Evolutionary conservation across 495 filamentous ascomycete genomes (phyloP).

Genomic region (Aspergillus nidulans): DNA sequence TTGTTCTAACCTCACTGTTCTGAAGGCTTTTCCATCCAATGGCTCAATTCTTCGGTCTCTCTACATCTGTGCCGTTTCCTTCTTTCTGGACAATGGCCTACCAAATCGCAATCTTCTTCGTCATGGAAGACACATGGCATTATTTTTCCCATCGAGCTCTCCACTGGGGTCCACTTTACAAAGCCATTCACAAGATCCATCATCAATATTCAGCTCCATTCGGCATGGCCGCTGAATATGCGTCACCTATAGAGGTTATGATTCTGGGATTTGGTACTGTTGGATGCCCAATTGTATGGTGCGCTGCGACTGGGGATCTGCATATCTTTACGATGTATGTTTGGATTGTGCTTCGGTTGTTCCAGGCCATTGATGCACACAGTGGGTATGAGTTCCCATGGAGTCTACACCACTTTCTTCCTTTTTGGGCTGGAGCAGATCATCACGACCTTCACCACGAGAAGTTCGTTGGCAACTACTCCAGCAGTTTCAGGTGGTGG

Average conservation of each 20-base stretch:
- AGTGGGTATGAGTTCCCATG: constrained; percentile 97
- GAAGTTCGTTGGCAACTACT: constrained; percentile 95
- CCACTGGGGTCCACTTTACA: constrained; percentile 95
- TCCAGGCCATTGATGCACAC: constrained; percentile 98
- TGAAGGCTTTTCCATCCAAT: constrained; percentile 90
- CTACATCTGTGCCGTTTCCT: constrained; percentile 87
- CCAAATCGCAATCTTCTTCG: constrained; percentile 92
- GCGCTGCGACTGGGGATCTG: constrained; percentile 73
- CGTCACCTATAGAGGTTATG: constrained; percentile 96
- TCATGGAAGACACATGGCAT: constrained; percentile 96
- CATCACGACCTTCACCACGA: constrained; percentile 98
- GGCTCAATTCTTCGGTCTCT: constrained; percentile 86
- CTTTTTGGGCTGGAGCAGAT: constrained; percentile 96
- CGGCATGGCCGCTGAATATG: constrained; percentile 94
- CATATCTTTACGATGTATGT: constrained; percentile 97
- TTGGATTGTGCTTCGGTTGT: constrained; percentile 89
- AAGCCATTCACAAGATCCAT: constrained; percentile 94
- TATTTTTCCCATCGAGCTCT: constrained; percentile 94
- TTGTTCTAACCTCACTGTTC: background rate
- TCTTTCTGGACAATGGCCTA: constrained; percentile 76
- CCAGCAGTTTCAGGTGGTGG: constrained; percentile 99
- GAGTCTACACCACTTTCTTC: constrained; percentile 90
- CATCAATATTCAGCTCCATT: constrained; percentile 98
- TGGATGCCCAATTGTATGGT: constrained; percentile 79
- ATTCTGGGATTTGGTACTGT: constrained; percentile 91